Conservation (phyloP, 352 stramenopile genomes). For the Globisporangium middletonii region DNA sequence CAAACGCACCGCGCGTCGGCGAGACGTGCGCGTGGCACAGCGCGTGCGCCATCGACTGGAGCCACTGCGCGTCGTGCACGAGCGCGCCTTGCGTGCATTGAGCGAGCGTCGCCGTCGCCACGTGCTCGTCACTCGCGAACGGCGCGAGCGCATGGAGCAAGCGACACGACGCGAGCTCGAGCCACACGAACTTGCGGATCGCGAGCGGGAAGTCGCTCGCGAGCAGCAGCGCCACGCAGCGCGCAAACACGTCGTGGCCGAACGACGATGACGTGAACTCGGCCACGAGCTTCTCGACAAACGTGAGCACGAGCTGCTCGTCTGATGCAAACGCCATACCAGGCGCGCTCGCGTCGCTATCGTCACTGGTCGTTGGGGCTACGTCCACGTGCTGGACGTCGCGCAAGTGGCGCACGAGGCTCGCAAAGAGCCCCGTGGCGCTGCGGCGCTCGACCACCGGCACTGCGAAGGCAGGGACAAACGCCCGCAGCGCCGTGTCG, state of each 20-base stretch:
- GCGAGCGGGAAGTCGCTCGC: slow-evolving; percentile 44
- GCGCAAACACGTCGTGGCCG: slow-evolving; percentile 56
- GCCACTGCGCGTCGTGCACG: slow-evolving; percentile 29
- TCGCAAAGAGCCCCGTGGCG: slow-evolving; percentile 30
- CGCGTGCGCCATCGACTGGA: slow-evolving; percentile 44
- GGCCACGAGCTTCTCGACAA: slow-evolving; percentile 55
- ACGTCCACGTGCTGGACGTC: slow-evolving; percentile 39
- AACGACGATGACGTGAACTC: slow-evolving; percentile 71
- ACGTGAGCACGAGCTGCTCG: slow-evolving; percentile 52
- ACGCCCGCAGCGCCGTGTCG: slow-evolving; percentile 35
- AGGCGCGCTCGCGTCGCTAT: slow-evolving; percentile 10
- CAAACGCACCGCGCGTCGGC: slow-evolving; percentile 33
- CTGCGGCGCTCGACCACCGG: slow-evolving; percentile 18
- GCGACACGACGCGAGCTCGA: slow-evolving; percentile 48
- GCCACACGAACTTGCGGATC: slow-evolving; percentile 66
- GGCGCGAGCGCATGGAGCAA: slow-evolving; percentile 43
- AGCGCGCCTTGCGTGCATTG: slow-evolving; percentile 23
- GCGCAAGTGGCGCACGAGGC: slow-evolving; percentile 42
- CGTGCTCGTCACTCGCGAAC: slow-evolving; percentile 21
- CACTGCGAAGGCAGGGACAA: slow-evolving; percentile 41
- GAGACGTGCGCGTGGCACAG: slow-evolving; percentile 30
- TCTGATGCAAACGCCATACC: slow-evolving; percentile 31
- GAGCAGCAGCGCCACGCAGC: slow-evolving; percentile 57
- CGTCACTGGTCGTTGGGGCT: neutral
- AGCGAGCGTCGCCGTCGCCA: slow-evolving; percentile 19